Evolutionary conservation across 441 rosid species (phyloP), one percentile per base, ranked within the genome.

Genomic region (Populus hybrid): DNA sequence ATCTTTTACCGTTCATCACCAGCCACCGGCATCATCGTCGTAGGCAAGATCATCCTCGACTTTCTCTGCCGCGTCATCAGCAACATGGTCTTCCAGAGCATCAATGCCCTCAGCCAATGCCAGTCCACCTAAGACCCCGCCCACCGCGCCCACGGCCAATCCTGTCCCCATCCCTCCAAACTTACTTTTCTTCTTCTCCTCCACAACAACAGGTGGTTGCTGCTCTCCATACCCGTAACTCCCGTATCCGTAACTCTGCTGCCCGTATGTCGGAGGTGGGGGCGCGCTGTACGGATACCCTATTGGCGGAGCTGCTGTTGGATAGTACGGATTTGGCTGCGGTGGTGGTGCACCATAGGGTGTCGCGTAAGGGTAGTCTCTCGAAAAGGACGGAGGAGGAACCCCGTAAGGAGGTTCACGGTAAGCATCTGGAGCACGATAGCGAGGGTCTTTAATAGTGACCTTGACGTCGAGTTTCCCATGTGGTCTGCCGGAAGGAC

Each of bases 111-210:
- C 97, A 14, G 83, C 84, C 71, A 91, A 53, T 2, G 95, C 97
- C 0, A 94, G 68, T 32, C 97, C 97, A 72, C 97, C 98, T 32
- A 94, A 67, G 6, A 8, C 90, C 28, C 97, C 97, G 0, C 89
- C 98, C 24, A 85, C 92, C 66, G 94, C 94, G 8, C 98, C 98
- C 75, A 92, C 87, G 24, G 97, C 95, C 80, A 94, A 75, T 61
- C 97, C 98, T 10, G 92, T 85, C 79, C 94, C 97, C 94, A 89
- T 91, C 83, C 93, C 97, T 3, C 94, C 97, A n/a, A 87, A 89
- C 83, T 87, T 92, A 61, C 90, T 84, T 74, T 83, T 89, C 84
- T 87, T 88, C 84, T 87, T 79, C 75, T 86, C 83, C 86, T 80
- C 91, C 73, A 32, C 63, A 14, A 12, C 26, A 16, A 18, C 73